Evolutionary conservation across 202 grass and related monocot genomes (phyloP).

Genomic region (Zizania palustris): DNA sequence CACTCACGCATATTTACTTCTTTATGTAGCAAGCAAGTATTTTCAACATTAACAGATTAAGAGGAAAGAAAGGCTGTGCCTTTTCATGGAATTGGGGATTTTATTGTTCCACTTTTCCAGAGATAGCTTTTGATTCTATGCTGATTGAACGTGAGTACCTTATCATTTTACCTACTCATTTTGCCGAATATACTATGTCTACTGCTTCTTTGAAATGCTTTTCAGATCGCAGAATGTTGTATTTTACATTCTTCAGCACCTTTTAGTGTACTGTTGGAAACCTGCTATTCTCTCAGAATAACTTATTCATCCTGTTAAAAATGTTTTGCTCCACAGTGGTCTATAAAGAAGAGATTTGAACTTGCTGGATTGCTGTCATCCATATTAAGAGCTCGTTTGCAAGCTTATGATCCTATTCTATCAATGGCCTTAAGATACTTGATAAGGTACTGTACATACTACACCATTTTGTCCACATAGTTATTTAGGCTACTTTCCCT

Average conservation of each 20-base stretch:
- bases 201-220: conserved; percentile 16
- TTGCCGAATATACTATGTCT: conserved; percentile 30
- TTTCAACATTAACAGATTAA: conserved; percentile 17
- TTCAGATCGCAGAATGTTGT: conserved; percentile 3
- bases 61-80: background rate
- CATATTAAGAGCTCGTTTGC: conserved; percentile 88
- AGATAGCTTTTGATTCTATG: background rate
- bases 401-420: conserved; percentile 94
- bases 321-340: conserved; percentile 73
- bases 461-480: conserved; percentile 29
- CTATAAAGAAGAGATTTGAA: conserved; percentile 77
- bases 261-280: background rate
- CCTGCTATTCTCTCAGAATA: conserved; percentile 31
- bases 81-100: conserved; percentile 23
- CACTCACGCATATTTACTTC: conserved; percentile 18
- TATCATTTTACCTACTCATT: conserved; percentile 9
- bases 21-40: background rate
- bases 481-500: conserved; percentile 16
- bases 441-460: conserved; percentile 66
- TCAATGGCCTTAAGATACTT: conserved; percentile 93
- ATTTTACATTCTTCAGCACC: conserved; percentile 26
- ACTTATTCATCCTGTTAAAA: conserved; percentile 43
- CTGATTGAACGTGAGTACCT: background rate
- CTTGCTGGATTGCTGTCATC: conserved; percentile 91
- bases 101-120: background rate